Conservation (phyloP, 108 stramenopile species). For the Nitzschia sp. region DNA sequence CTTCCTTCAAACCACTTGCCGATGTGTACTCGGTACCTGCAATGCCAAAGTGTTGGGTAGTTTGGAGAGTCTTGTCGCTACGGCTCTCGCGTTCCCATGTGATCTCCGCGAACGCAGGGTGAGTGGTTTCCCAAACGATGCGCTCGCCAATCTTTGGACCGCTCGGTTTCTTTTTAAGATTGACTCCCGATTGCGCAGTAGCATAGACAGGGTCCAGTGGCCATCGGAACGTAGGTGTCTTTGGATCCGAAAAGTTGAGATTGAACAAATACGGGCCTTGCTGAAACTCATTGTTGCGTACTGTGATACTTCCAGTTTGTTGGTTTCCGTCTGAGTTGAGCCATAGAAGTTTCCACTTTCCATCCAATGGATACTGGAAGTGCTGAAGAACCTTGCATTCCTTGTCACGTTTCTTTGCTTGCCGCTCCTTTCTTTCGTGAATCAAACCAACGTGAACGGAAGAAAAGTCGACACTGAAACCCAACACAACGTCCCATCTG, state of each 20-base stretch:
- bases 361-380: conserved; percentile 25
- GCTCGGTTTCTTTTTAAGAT: conserved; percentile 20
- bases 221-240: conserved; percentile 23
- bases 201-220: conserved; percentile 27
- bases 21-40: conserved; percentile 10
- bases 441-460: conserved; percentile 24
- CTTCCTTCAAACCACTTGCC: not conserved
- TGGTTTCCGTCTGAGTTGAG: conserved; percentile 13
- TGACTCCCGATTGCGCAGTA: conserved; percentile 12
- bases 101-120: conserved; percentile 21
- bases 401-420: conserved; percentile 2
- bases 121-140: conserved; percentile 27
- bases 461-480: conserved; percentile 18
- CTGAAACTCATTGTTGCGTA: conserved; percentile 23
- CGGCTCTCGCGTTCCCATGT: conserved; percentile 25
- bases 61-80: conserved; percentile 13
- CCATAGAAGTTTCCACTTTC: conserved; percentile 25
- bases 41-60: conserved; percentile 16
- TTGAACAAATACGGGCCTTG: conserved; percentile 31
- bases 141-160: conserved; percentile 24
- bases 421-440: conserved; percentile 25
- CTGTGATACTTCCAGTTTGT: conserved; percentile 22
- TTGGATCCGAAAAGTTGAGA: conserved; percentile 24
- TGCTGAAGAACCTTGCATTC: not conserved
- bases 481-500: conserved; percentile 27